Percentiles rank a stretch among this genome's conserved stretches.
These are phyloP conservation scores for Fusarium citri DNA, from an alignment of 2,329 filamentous ascomycete species.

Conservation along the genomic window DNA sequence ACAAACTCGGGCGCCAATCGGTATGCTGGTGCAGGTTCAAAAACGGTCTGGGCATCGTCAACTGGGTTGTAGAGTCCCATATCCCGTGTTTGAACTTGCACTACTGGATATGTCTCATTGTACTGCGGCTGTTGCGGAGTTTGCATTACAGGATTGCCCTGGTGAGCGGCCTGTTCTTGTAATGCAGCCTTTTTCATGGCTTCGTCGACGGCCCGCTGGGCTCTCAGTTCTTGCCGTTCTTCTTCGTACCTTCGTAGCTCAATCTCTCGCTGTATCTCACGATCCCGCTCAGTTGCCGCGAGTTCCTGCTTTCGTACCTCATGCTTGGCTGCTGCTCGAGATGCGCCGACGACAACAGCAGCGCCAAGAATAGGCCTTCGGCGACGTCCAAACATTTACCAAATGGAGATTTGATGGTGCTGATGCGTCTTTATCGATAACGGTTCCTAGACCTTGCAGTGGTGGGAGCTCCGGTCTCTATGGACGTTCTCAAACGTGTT, in stretches of 20 bases:
- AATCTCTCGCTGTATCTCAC: neutral
- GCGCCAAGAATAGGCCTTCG: conserved; percentile 4
- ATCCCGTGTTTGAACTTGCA: neutral
- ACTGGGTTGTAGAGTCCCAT: neutral
- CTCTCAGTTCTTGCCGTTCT: neutral
- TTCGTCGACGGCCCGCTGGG: conserved; percentile 1
- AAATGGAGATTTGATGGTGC: no score
- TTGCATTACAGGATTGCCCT: neutral
- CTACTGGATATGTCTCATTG: neutral
- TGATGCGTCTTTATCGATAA: no score
- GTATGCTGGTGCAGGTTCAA: neutral
- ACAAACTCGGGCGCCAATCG: neutral
- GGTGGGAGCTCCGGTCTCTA: no score
- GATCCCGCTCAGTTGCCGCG: neutral
- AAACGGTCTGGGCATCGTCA: neutral
- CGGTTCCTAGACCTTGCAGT: no score
- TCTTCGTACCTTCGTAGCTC: neutral
- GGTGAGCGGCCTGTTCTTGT: neutral
- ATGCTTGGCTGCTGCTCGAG: neutral
- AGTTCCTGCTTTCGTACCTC: neutral
- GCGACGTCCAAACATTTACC: neutral
- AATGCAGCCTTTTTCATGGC: neutral
- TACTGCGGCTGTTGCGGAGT: neutral
- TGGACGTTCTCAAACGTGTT: no score
- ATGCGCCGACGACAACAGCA: conserved; percentile 1